A percentile compares a stretch with the other conserved stretches of the same genome.
These are phyloP conservation scores for Neocatenulostroma microsporum DNA, from an alignment of 2,329 filamentous ascomycete genomes.

Conservation along the genomic window DNA sequence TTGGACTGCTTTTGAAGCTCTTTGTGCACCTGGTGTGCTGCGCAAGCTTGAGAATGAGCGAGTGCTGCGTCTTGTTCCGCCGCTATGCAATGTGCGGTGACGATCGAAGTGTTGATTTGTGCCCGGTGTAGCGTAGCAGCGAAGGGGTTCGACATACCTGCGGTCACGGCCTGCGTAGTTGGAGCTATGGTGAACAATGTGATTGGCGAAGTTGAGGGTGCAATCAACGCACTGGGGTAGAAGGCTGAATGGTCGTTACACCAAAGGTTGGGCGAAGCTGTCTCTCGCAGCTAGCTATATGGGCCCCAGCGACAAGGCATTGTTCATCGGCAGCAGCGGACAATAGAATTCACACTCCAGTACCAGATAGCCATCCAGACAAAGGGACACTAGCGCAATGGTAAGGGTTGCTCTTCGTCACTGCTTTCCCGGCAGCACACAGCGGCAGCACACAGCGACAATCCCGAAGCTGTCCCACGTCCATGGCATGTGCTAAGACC, in stretches of 20 bases:
- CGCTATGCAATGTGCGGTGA: background rate
- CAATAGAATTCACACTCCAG: too few species aligned
- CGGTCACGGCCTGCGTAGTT: too few species aligned
- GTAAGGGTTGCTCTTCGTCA: too few species aligned
- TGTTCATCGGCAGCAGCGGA: too few species aligned
- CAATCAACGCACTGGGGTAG: slow-evolving; percentile 1
- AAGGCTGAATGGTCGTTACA: background rate
- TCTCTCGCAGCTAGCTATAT: too few species aligned
- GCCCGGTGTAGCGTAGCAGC: background rate
- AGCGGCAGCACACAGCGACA: too few species aligned
- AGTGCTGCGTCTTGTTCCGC: background rate
- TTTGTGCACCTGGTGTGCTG: background rate
- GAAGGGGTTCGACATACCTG: background rate
- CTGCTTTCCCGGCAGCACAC: too few species aligned
- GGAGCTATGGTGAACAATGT: background rate
- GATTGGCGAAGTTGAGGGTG: background rate
- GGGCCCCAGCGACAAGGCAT: too few species aligned
- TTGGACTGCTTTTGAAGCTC: background rate
- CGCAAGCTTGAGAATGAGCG: background rate
- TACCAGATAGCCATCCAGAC: too few species aligned
- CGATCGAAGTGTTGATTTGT: background rate
- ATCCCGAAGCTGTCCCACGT: too few species aligned
- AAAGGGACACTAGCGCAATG: too few species aligned
- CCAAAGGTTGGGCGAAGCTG: background rate
- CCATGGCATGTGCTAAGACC: too few species aligned